Evolutionary conservation across 768 basidiomycete genomes (phyloP).

Genomic region (Rhizopogon vinicolor): DNA sequence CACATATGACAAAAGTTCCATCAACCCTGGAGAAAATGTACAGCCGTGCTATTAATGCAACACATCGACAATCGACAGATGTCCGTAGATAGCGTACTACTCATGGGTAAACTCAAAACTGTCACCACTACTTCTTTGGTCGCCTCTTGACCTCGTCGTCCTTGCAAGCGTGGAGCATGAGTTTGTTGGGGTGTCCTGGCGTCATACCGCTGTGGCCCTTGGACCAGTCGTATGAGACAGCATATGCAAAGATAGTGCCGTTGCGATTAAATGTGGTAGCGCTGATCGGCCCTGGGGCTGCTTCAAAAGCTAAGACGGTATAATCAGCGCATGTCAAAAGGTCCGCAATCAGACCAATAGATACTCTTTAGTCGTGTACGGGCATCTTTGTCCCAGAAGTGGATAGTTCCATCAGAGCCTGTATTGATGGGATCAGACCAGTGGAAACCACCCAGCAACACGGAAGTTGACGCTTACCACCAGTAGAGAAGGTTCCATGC

Average conservation of each 20-base stretch:
- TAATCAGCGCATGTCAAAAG: background rate
- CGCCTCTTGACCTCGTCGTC: slow-evolving; percentile 83
- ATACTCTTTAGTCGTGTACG: slow-evolving; percentile 88
- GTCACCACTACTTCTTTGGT: slow-evolving; percentile 24
- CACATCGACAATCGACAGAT: slow-evolving; percentile 2
- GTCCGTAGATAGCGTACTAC: slow-evolving; percentile 1
- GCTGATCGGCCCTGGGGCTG: slow-evolving; percentile 70
- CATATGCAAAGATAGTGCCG: slow-evolving; percentile 87
- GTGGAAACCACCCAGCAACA: background rate
- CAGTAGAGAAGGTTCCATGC: slow-evolving; percentile 83
- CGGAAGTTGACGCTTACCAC: slow-evolving; percentile 38
- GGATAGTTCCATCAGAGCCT: slow-evolving; percentile 84
- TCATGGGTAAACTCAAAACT: background rate
- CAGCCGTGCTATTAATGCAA: slow-evolving; percentile 4
- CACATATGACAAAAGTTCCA: too few species aligned
- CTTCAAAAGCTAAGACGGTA: slow-evolving; percentile 57
- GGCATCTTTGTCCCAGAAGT: slow-evolving; percentile 94
- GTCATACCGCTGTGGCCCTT: slow-evolving; percentile 89
- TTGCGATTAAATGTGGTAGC: slow-evolving; percentile 83
- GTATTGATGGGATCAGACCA: background rate
- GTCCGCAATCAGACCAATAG: slow-evolving; percentile 13
- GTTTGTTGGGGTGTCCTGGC: slow-evolving; percentile 62
- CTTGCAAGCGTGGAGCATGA: slow-evolving; percentile 82
- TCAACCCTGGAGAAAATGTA: background rate
- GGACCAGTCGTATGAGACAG: slow-evolving; percentile 91